Percentiles rank a stretch among this genome's conserved stretches.
Conservation (phyloP, 108 stramenopile genomes). For the Skeletonema potamos region DNA sequence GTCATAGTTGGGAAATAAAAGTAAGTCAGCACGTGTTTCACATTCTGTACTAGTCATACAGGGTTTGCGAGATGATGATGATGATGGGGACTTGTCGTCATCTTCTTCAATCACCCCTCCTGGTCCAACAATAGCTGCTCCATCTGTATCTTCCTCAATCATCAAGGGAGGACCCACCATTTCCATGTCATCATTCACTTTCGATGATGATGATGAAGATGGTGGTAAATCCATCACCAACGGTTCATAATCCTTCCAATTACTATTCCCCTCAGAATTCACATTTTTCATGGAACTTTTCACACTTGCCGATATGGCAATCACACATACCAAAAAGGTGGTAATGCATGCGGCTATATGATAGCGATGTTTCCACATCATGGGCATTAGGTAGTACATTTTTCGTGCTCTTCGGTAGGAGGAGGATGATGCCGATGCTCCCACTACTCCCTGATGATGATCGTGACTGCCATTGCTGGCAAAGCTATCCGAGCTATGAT, state of each 20-base stretch:
- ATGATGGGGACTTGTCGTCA: too few relatives aligned
- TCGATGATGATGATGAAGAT: too few relatives aligned
- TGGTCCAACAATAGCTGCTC: neutral
- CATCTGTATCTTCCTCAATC: neutral
- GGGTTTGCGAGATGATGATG: neutral
- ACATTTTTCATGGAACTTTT: neutral
- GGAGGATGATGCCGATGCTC: neutral
- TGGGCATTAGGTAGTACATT: constrained; percentile 20
- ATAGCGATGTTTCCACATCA: constrained; percentile 9
- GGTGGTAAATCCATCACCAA: too few relatives aligned
- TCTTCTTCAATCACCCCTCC: neutral
- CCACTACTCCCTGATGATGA: too few relatives aligned
- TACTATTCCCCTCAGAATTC: too few relatives aligned
- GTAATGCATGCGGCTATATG: constrained; percentile 3
- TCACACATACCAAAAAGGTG: neutral
- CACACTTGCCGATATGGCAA: constrained; percentile 4
- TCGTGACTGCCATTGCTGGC: neutral
- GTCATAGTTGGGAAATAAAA: neutral
- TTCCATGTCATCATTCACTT: too few relatives aligned
- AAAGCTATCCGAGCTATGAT: neutral
- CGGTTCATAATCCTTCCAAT: too few relatives aligned
- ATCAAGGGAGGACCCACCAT: too few relatives aligned
- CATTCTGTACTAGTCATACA: neutral
- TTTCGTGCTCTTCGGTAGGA: constrained; percentile 1
- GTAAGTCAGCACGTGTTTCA: neutral